These are phyloP conservation scores for Elsinoe perseae DNA, from an alignment of 2,329 filamentous ascomycete genomes.

Conservation along the genomic window DNA sequence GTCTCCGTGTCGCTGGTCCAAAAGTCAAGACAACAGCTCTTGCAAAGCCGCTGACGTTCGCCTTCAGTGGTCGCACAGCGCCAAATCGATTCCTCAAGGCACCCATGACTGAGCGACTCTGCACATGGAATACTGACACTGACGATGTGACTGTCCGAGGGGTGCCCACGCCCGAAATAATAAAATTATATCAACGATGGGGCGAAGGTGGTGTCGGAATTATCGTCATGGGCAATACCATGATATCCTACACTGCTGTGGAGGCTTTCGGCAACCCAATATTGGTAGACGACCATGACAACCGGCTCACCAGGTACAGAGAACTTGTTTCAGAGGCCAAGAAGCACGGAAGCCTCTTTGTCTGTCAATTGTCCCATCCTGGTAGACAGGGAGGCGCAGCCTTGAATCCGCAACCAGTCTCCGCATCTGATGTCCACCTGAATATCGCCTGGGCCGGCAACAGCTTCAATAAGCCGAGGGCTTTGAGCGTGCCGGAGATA, in stretches of 20 bases:
- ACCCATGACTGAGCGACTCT: slow-evolving; percentile 29
- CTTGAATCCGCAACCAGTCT: slow-evolving; percentile 27
- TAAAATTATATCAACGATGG: slow-evolving; percentile 25
- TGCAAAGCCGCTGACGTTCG: slow-evolving; percentile 24
- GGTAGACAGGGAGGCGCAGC: slow-evolving; percentile 25
- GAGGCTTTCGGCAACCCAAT: slow-evolving; percentile 29
- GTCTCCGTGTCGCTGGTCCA: slow-evolving; percentile 22
- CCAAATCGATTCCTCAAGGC: slow-evolving; percentile 28
- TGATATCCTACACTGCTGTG: slow-evolving; percentile 27
- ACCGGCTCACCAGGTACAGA: slow-evolving; percentile 22
- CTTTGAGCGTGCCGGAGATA: slow-evolving; percentile 25
- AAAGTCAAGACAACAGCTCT: slow-evolving; percentile 22
- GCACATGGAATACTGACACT: slow-evolving; percentile 23
- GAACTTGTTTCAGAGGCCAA: slow-evolving; percentile 23
- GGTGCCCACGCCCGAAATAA: slow-evolving; percentile 24
- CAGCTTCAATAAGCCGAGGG: slow-evolving; percentile 26
- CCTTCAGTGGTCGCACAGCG: slow-evolving; percentile 25
- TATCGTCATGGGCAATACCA: slow-evolving; percentile 27
- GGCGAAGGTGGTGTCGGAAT: slow-evolving; percentile 27
- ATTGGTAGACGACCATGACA: slow-evolving; percentile 24
- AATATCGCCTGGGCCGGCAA: slow-evolving; percentile 25
- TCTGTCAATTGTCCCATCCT: slow-evolving; percentile 27
- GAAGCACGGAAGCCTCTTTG: slow-evolving; percentile 24
- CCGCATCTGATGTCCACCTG: slow-evolving; percentile 27
- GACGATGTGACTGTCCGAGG: slow-evolving; percentile 24